Base-by-base conservation (phyloP, 2,329 filamentous ascomycete genomes). In the Cylindrodendrum hubeiense region DNA sequence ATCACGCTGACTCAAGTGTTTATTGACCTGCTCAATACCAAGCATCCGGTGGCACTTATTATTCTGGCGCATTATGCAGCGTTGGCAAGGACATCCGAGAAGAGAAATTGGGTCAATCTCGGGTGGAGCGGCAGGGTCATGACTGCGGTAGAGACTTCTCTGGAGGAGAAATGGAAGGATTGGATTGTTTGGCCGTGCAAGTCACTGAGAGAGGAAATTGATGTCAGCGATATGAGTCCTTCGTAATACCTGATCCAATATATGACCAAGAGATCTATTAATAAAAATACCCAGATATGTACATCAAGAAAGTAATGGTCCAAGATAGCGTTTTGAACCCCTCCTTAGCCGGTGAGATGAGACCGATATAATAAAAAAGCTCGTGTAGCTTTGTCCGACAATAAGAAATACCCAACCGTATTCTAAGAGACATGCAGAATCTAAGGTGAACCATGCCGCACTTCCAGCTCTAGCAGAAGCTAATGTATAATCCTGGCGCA, bases 151-250 rank as follows among this genome's bases (percentile, higher is more conserved):
- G 61, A 63, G 26, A 19, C 34, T 15, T 21, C 65, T 0, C n/a
- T 69, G 8, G 65, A 67, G 15, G 52, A 60, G 21, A 19, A 55
- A 43, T 69, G 61, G 65, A 37, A 59, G 10, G 58, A 67, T 3
- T 69, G 65, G 65, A 60, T 69, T 19, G 50, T 30, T 1, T 69
- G 67, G 67, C 67, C 67, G 2, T 52, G n/a, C 12, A 67, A 49
- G 39, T 67, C 60, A 8, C 8, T 69, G 15, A 3, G 33, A 21
- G 65, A 67, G 13, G 2, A 5, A 2, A 69, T 69, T 19, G 30
- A 69, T n/a, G 65, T 69, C 2, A 61, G 67, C 44, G 41, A 65
- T 9, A 69, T 69, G 65, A 54, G 67, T 5, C 19, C 34, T 4
- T 6, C 26, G 17, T 47, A n/a, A 37, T 17, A 17, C 33, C 17